Evolutionary conservation across 305 asterid genomes (phyloP).

Genomic region (Andrographis paniculata): DNA sequence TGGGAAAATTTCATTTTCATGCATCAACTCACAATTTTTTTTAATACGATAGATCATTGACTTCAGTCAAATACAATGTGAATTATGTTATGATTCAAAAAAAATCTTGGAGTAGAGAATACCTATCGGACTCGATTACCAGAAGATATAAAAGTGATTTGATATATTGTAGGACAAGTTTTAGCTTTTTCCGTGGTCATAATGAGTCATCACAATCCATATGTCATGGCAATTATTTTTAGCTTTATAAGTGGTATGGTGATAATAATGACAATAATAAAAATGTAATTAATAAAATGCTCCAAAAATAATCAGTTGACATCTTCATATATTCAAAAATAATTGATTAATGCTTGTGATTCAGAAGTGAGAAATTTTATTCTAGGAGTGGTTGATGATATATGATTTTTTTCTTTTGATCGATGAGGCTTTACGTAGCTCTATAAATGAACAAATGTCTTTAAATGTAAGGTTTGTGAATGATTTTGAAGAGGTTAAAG

Average conservation of each 20-base stretch:
- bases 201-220: neutral
- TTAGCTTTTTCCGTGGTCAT: constrained; percentile 19
- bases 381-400: neutral
- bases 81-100: neutral
- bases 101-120: too few species aligned
- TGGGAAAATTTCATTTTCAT: too few species aligned
- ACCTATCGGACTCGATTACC: neutral
- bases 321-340: neutral
- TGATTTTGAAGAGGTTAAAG: neutral
- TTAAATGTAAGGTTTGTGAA: neutral
- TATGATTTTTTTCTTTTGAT: neutral
- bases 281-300: neutral
- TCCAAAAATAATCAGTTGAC: neutral
- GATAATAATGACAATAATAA: neutral
- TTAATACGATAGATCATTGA: too few species aligned
- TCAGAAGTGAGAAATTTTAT: neutral
- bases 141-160: neutral
- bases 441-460: neutral
- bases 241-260: neutral
- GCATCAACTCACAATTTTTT: too few species aligned
- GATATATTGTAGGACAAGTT: neutral
- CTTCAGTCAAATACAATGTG: constrained; percentile 11
- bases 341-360: neutral
- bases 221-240: neutral
- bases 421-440: neutral